A percentile compares a stretch with the other conserved stretches of the same genome.
Evolutionary conservation across 1,284 basidiomycete species (phyloP).

Genomic region (Sporisorium graminicola): DNA sequence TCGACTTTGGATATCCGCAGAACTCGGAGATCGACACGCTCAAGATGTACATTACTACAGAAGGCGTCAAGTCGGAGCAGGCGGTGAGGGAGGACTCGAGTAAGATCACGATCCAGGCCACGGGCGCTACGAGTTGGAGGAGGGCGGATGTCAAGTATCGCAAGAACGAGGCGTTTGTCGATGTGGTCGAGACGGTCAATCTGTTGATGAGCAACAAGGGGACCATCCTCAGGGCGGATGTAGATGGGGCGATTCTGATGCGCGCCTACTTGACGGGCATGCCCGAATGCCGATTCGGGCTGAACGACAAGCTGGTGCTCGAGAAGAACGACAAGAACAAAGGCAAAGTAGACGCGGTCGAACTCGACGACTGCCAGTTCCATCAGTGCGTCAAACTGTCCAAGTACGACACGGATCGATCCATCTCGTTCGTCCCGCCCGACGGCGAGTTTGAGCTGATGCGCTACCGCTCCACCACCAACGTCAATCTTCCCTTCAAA

Average conservation of each 20-base stretch:
- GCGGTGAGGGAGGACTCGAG: conserved; percentile 88
- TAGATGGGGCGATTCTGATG: conserved; percentile 98
- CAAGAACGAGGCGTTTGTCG: conserved; percentile 98
- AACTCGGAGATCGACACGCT: conserved; percentile 97
- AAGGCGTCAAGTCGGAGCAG: conserved; percentile 87
- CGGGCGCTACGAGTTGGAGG: conserved; percentile 92
- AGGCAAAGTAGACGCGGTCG: conserved; percentile 69
- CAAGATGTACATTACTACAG: conserved; percentile 97
- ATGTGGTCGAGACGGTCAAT: conserved; percentile 96
- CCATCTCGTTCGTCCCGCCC: conserved; percentile 96
- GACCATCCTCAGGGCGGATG: conserved; percentile 91
- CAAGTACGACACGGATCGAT: conserved; percentile 91
- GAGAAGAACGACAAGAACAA: conserved; percentile 77
- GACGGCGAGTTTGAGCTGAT: conserved; percentile 99
- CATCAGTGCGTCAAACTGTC: conserved; percentile 96
- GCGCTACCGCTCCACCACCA: conserved; percentile 94
- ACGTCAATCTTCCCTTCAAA: conserved; percentile 92
- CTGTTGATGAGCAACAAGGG: conserved; percentile 96
- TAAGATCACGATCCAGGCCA: conserved; percentile 95
- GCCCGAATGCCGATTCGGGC: conserved; percentile 96
- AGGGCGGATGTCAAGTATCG: conserved; percentile 94
- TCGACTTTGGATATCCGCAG: conserved; percentile 99
- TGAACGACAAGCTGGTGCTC: conserved; percentile 97
- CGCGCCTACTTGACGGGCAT: conserved; percentile 95
- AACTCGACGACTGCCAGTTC: conserved; percentile 97